phyloP scores from a whole-genome alignment of 1,284 basidiomycete genomes.

The Irpex sp. region DNA sequence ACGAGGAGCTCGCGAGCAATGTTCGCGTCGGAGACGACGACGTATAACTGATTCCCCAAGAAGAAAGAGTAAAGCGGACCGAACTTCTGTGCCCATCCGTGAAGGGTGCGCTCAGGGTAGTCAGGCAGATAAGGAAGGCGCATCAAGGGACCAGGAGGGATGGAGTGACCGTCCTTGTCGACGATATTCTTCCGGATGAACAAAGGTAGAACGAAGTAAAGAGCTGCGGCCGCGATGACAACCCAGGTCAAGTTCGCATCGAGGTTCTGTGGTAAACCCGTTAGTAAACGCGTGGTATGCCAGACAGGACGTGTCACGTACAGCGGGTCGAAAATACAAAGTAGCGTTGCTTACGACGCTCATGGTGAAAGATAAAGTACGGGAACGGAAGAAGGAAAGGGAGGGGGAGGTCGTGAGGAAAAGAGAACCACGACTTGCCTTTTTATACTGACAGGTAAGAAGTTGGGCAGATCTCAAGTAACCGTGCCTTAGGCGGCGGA shows the following conservation, averaged over 20 bases:
- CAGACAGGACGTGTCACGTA: neutral
- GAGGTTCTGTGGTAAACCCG: constrained; percentile 6
- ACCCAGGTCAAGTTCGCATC: constrained; percentile 11
- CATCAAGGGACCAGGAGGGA: constrained; percentile 13
- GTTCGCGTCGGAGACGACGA: constrained; percentile 38
- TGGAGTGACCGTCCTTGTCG: constrained; percentile 13
- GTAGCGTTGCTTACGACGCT: constrained; percentile 12
- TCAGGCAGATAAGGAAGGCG: constrained; percentile 27
- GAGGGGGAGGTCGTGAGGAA: constrained; percentile 3
- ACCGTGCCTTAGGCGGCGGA: neutral
- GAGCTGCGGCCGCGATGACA: constrained; percentile 6
- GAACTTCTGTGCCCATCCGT: constrained; percentile 36
- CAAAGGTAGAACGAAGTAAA: constrained; percentile 13
- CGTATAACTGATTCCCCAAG: constrained; percentile 41
- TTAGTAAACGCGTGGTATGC: constrained; percentile 1
- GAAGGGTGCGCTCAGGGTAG: constrained; percentile 36
- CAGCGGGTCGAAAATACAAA: constrained; percentile 8
- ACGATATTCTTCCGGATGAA: constrained; percentile 13
- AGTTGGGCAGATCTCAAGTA: neutral
- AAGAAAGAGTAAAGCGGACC: constrained; percentile 38
- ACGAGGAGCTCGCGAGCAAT: constrained; percentile 39
- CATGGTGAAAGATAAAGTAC: constrained; percentile 10
- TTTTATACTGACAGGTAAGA: constrained; percentile 8
- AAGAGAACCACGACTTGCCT: neutral
- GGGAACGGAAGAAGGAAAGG: constrained; percentile 3